Conservation (phyloP, 2,329 filamentous ascomycete species). For the Cercospora sesami region DNA sequence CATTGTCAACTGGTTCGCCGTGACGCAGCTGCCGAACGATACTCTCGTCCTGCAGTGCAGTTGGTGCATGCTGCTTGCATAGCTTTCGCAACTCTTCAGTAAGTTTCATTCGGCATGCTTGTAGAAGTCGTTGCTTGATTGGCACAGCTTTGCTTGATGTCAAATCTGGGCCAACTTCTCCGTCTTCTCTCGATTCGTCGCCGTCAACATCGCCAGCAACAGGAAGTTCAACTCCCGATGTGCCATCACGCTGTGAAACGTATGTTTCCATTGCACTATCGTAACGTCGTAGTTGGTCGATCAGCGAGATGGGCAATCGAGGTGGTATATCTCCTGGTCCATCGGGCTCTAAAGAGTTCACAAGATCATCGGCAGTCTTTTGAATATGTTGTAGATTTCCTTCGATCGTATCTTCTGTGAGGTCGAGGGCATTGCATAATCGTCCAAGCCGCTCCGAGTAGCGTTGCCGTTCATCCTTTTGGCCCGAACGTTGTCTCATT, state of each 20-base stretch:
- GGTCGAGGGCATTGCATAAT: background rate
- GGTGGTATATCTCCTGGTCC: background rate
- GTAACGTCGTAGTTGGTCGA: background rate
- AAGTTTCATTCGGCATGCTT: conserved; percentile 3
- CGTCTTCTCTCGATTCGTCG: background rate
- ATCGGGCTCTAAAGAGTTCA: background rate
- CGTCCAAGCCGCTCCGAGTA: background rate
- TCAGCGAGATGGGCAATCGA: background rate
- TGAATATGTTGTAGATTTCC: background rate
- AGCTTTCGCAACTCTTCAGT: conserved; percentile 4
- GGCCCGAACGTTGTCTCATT: background rate
- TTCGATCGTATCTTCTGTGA: background rate
- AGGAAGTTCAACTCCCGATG: background rate
- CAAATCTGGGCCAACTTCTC: background rate
- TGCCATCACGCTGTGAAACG: background rate
- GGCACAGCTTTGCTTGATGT: background rate
- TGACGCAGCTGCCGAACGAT: background rate
- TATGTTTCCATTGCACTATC: background rate
- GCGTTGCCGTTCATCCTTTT: background rate
- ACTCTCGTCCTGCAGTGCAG: background rate
- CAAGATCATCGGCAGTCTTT: background rate
- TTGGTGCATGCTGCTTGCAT: conserved; percentile 5
- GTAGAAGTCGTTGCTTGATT: background rate
- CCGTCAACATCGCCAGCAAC: background rate
- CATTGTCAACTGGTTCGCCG: background rate